Evolutionary conservation across 2,329 filamentous ascomycete species (phyloP), one percentile per base, ranked within the genome.

Genomic region (Aspergillus brasiliensis): DNA sequence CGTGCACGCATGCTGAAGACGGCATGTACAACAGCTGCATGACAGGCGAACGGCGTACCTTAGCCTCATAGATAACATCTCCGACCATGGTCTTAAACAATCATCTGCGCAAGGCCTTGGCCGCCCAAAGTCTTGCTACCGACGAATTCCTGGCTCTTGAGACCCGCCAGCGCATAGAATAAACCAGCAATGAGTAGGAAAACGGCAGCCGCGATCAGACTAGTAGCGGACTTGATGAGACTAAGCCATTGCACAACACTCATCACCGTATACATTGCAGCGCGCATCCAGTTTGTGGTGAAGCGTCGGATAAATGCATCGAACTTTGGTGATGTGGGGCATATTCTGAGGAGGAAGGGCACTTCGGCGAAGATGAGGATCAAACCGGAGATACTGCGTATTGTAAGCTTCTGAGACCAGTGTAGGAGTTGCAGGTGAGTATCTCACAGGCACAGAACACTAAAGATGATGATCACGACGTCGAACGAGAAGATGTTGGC

Each of bases 221-320:
- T 91, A 53, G 88, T 91, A 8, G 84, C 75, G 49, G 78, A 75
- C 21, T 81, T 71, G 62, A 90, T 83, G 64, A 93, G 80, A 75
- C 91, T 96, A 60, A 96, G 80, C 86, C 91, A 98, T 78, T 97
- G 92, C 48, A 96, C 77, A 53, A 89, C 73, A 69, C 87, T 90
- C 90, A 98, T 94, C 74, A 86, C 80, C 59, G 80, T 79, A 79
- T 99, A 99, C 74, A 96, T 89, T 59, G 82, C 90, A 19, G 94
- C 94, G 78, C 95, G 92, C 88, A 95, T 96, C 82, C 93, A 98
- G 83, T 97, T 98, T 61, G 93, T 96, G 65, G 92, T 92, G 82
- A 99, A 91, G 72, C 86, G 89, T 78, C 94, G 92, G 77, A 99
- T 94, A 75, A 92, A 89, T 67, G 81, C 82, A 77, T 99, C 95